phyloP scores from a whole-genome alignment of 768 basidiomycete genomes.

The Lentinus brumalis region DNA sequence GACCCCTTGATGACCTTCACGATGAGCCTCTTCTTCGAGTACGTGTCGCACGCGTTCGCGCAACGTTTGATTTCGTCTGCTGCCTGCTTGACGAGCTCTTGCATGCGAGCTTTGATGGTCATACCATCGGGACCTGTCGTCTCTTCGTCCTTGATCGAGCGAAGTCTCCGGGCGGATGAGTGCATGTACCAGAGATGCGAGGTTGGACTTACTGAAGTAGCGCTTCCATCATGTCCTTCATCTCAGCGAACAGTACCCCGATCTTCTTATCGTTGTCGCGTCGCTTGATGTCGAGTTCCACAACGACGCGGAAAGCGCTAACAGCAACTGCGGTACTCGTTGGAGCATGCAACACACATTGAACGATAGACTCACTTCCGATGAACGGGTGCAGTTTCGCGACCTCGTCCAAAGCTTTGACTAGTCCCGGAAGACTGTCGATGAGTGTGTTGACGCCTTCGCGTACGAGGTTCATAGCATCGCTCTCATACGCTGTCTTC shows the following conservation, averaged over 20 bases:
- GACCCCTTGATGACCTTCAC: constrained; percentile 33
- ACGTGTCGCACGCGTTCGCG: constrained; percentile 36
- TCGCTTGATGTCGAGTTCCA: constrained; percentile 48
- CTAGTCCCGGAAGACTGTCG: constrained; percentile 28
- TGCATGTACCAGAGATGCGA: not conserved
- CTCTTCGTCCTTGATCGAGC: constrained; percentile 33
- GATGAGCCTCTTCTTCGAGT: constrained; percentile 34
- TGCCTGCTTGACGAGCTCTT: constrained; percentile 29
- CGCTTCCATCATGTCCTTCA: constrained; percentile 51
- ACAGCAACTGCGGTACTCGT: constrained; percentile 39
- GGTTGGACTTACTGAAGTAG: constrained; percentile 44
- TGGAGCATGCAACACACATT: not conserved
- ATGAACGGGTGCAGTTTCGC: constrained; percentile 32
- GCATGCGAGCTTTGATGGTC: constrained; percentile 38
- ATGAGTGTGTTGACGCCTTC: constrained; percentile 25
- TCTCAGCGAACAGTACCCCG: constrained; percentile 46
- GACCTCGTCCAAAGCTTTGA: constrained; percentile 32
- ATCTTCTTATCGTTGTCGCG: constrained; percentile 54
- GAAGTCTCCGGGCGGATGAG: constrained; percentile 29
- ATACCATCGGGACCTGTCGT: constrained; percentile 35
- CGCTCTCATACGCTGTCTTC: not conserved
- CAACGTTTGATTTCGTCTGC: constrained; percentile 36
- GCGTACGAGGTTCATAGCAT: constrained; percentile 11
- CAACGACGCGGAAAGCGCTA: constrained; percentile 49
- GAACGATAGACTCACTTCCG: constrained; percentile 17